Evolutionary conservation across 192 early-diverging fungal species (phyloP).

Genomic region (Coemansia sp.): DNA sequence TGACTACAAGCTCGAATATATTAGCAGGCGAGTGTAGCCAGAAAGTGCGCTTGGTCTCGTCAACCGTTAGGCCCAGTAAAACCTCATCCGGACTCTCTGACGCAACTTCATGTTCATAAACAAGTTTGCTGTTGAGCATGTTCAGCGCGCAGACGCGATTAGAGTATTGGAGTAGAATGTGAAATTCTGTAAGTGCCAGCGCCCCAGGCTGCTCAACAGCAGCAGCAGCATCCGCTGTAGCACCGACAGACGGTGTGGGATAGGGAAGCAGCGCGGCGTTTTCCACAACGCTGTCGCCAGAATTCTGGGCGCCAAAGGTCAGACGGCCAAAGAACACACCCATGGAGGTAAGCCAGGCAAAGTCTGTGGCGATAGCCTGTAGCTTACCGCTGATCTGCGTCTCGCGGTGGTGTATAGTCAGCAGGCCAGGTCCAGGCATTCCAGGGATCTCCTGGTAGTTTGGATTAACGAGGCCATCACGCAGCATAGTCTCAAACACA

Average conservation of each 20-base stretch:
- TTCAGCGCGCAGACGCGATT: slow-evolving; percentile 75
- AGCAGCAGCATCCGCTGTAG: slow-evolving; percentile 8
- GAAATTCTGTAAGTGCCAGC: slow-evolving; percentile 84
- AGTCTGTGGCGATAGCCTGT: slow-evolving; percentile 54
- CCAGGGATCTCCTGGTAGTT: slow-evolving; percentile 65
- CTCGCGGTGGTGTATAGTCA: slow-evolving; percentile 41
- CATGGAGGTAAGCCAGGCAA: slow-evolving; percentile 89
- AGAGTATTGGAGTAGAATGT: slow-evolving; percentile 82
- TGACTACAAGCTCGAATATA: slow-evolving; percentile 88
- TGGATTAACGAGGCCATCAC: slow-evolving; percentile 64
- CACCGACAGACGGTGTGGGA: slow-evolving; percentile 41
- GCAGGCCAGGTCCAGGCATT: slow-evolving; percentile 38
- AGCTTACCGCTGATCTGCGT: slow-evolving; percentile 2
- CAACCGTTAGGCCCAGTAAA: slow-evolving; percentile 69
- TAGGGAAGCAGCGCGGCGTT: slow-evolving; percentile 84
- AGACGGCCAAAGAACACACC: slow-evolving; percentile 88
- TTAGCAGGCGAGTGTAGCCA: slow-evolving; percentile 87
- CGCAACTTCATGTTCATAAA: slow-evolving; percentile 75
- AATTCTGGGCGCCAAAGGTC: slow-evolving; percentile 68
- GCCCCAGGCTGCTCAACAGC: slow-evolving; percentile 66
- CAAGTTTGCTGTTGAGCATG: slow-evolving; percentile 76
- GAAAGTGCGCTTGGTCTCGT: slow-evolving; percentile 77
- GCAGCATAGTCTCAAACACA: slow-evolving; percentile 79
- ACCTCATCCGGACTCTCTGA: slow-evolving; percentile 53
- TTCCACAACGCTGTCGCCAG: slow-evolving; percentile 78